Percentiles rank a stretch among this genome's conserved stretches.
phyloP scores from a whole-genome alignment of 768 basidiomycete species.

The Kwoniella sp. region DNA sequence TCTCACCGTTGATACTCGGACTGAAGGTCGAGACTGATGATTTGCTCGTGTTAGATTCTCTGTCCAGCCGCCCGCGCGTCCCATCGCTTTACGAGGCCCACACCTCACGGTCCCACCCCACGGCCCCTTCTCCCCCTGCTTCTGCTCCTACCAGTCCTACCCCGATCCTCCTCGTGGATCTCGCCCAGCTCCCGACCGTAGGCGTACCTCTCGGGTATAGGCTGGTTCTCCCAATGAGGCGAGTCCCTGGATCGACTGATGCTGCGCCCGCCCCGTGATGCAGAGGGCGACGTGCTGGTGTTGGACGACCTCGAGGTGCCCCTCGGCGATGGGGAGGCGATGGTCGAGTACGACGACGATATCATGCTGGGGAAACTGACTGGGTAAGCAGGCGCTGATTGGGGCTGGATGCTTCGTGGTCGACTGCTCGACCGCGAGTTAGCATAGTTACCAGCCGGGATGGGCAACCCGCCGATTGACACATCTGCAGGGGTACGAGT shows the following conservation, averaged over 20 bases:
- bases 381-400: constrained; percentile 6
- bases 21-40: no score
- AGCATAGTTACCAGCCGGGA: constrained; percentile 1
- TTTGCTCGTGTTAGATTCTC: no score
- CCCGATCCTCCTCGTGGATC: constrained; percentile 21
- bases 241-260: constrained; percentile 14
- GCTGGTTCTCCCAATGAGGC: not conserved
- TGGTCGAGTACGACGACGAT: not conserved
- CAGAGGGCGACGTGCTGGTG: constrained; percentile 12
- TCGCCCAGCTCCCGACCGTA: constrained; percentile 24
- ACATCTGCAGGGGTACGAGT: constrained; percentile 6
- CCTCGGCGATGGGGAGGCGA: not conserved
- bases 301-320: constrained; percentile 5
- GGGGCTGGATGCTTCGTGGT: constrained; percentile 2
- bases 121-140: constrained; percentile 16
- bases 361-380: not conserved
- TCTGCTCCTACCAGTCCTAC: constrained; percentile 17
- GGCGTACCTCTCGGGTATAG: constrained; percentile 11
- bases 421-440: constrained; percentile 3
- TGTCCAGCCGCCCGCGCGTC: no score
- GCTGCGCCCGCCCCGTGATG: constrained; percentile 7
- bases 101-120: no score
- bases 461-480: constrained; percentile 4
- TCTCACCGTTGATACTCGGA: no score
- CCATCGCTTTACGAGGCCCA: no score